Percentiles rank a stretch among this genome's conserved stretches.
These are phyloP conservation scores for Candida glucosophila DNA, from an alignment of 1,139 yeast genomes.

Conservation along the genomic window DNA sequence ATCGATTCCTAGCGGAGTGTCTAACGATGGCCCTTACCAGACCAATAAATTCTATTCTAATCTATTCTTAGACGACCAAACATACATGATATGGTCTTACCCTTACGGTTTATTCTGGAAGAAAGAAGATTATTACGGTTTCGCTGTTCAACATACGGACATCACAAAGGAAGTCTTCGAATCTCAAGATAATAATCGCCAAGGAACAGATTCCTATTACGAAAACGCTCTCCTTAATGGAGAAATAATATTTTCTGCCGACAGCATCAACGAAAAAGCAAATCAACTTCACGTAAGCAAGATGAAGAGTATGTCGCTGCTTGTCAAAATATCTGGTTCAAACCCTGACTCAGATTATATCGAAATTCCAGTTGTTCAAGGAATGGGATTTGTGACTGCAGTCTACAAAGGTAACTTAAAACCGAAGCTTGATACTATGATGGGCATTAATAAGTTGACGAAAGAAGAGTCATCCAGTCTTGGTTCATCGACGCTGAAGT, in stretches of 20 bases:
- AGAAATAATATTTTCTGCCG: constrained; percentile 49
- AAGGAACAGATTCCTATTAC: constrained; percentile 31
- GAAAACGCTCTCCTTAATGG: constrained; percentile 47
- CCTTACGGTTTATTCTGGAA: constrained; percentile 74
- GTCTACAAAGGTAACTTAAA: constrained; percentile 50
- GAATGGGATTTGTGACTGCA: constrained; percentile 74
- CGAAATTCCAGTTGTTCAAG: constrained; percentile 46
- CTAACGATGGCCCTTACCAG: constrained; percentile 43
- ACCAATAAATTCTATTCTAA: constrained; percentile 86
- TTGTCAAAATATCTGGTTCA: constrained; percentile 34
- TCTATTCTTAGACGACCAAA: constrained; percentile 58
- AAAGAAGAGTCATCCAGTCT: constrained; percentile 27
- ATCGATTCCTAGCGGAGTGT: constrained; percentile 37
- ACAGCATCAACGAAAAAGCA: constrained; percentile 26
- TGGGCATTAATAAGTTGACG: constrained; percentile 42
- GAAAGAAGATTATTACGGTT: constrained; percentile 38
- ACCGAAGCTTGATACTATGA: constrained; percentile 44
- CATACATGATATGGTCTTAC: constrained; percentile 63
- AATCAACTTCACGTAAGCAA: constrained; percentile 38
- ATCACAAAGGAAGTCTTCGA: constrained; percentile 58
- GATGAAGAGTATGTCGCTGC: constrained; percentile 49
- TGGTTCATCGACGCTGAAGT: constrained; percentile 38
- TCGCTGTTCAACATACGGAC: constrained; percentile 64
- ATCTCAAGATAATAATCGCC: constrained; percentile 29
- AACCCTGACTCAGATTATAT: constrained; percentile 19